Evolutionary conservation across 768 basidiomycete species (phyloP).

Genomic region (Mycena haematopus): DNA sequence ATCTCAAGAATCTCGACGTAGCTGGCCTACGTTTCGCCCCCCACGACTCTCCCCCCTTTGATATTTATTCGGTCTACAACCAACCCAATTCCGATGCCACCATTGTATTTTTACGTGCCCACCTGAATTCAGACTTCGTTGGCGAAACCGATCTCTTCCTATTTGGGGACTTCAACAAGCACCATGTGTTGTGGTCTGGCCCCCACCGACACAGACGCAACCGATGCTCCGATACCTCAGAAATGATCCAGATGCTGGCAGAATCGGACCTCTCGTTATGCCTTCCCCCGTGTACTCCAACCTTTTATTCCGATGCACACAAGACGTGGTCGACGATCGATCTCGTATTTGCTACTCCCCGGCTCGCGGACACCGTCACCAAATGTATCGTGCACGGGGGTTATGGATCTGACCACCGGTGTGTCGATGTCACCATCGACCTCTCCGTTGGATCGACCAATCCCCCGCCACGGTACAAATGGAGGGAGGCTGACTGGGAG

Average conservation of each 20-base stretch:
- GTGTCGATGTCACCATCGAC: not conserved
- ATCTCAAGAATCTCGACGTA: no score
- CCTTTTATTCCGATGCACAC: not conserved
- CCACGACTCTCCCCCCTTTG: no score
- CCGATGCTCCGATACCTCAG: not conserved
- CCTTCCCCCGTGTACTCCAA: not conserved
- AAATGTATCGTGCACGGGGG: not conserved
- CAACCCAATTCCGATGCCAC: not conserved
- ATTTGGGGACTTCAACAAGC: not conserved
- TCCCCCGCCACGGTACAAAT: not conserved
- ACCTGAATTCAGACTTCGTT: no score
- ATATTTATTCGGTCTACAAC: no score
- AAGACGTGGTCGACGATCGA: slow-evolving; percentile 1
- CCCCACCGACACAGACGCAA: not conserved
- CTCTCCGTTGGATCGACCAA: not conserved
- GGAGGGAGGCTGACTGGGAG: not conserved
- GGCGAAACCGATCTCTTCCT: no score
- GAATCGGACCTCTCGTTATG: not conserved
- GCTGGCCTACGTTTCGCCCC: no score
- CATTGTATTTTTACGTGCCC: no score
- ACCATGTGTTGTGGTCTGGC: not conserved
- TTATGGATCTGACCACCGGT: not conserved
- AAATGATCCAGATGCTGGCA: not conserved
- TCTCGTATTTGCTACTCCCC: not conserved
- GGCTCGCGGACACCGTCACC: not conserved